A percentile compares a stretch with the other conserved stretches of the same genome.
Conservation (phyloP, 148 eudicot genomes). For the Dianthus caryophyllus region DNA sequence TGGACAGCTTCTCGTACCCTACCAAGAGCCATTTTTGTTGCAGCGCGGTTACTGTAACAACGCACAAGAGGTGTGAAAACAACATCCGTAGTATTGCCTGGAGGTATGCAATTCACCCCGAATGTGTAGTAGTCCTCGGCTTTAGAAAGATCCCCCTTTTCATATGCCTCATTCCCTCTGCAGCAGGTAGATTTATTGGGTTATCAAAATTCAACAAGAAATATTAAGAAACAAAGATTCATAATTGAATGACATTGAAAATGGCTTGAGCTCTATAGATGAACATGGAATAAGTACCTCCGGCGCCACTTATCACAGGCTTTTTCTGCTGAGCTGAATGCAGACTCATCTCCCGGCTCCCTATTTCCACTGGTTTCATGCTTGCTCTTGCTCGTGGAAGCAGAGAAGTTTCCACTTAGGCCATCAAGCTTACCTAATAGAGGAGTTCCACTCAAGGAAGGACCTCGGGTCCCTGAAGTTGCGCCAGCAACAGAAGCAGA, state of each 20-base stretch:
- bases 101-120: conserved; percentile 58
- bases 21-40: conserved; percentile 74
- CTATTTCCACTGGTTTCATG: conserved; percentile 27
- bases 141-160: conserved; percentile 51
- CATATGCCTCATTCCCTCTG: conserved; percentile 95
- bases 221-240: neutral
- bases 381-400: conserved; percentile 26
- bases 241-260: neutral
- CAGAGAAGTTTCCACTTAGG: conserved; percentile 17
- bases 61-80: conserved; percentile 59
- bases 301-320: conserved; percentile 81
- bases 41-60: conserved; percentile 97
- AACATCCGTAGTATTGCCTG: conserved; percentile 26
- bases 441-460: conserved; percentile 28
- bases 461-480: conserved; percentile 19
- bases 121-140: conserved; percentile 77
- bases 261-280: neutral
- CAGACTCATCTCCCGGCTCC: conserved; percentile 27
- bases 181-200: conserved; percentile 18
- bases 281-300: conserved; percentile 40
- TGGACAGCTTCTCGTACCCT: conserved; percentile 76
- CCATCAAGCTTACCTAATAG: conserved; percentile 21
- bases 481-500: conserved; percentile 33
- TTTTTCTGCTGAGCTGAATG: conserved; percentile 34
- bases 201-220: neutral